Conservation (phyloP, 495 filamentous ascomycete genomes). For the Trichoderma erinaceum region DNA sequence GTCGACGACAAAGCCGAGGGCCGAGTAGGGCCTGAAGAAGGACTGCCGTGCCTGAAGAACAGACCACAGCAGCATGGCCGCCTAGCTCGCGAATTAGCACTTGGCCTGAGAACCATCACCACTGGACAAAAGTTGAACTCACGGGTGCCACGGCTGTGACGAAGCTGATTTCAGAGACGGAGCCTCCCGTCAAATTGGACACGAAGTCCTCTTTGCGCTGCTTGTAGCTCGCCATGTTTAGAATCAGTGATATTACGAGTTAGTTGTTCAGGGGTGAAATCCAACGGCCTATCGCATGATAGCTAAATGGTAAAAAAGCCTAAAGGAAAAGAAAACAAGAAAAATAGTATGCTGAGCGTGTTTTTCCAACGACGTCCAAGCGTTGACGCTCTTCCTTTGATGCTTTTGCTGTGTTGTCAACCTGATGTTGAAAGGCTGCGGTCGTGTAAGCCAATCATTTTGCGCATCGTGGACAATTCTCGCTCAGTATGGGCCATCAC, state of each 20-base stretch:
- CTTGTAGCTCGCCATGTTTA: constrained; percentile 58
- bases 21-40: constrained; percentile 72
- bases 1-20: constrained; percentile 64
- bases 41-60: constrained; percentile 78
- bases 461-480: constrained; percentile 9
- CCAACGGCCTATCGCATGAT: constrained; percentile 1
- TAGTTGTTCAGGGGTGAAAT: neutral
- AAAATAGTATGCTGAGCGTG: neutral
- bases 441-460: constrained; percentile 1
- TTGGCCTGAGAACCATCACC: constrained; percentile 5
- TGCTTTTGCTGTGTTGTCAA: neutral
- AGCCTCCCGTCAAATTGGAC: constrained; percentile 81
- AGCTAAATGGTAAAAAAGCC: neutral
- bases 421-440: neutral
- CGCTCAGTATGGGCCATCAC: constrained; percentile 7
- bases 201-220: constrained; percentile 90
- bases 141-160: constrained; percentile 83
- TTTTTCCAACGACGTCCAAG: neutral
- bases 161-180: constrained; percentile 76
- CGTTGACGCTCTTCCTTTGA: neutral
- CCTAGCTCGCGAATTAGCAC: constrained; percentile 40
- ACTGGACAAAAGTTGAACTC: constrained; percentile 27
- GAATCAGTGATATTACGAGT: neutral
- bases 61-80: constrained; percentile 80
- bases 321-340: neutral